Evolutionary conservation across 2,329 filamentous ascomycete species (phyloP).

Genomic region (Alternaria gansuensis): DNA sequence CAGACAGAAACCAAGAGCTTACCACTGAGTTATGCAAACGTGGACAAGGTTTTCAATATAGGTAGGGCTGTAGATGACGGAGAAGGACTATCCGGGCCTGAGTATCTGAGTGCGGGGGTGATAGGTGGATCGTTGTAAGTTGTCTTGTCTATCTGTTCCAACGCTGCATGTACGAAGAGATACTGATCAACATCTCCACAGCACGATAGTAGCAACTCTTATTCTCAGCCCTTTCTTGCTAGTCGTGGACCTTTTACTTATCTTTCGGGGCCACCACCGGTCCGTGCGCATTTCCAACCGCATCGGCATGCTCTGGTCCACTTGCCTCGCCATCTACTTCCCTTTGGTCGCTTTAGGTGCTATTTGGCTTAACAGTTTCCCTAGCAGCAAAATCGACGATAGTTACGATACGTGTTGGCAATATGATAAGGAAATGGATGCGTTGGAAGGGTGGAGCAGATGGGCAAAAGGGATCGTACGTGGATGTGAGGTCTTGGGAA

Average conservation of each 20-base stretch:
- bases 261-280: not conserved
- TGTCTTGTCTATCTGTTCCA: not conserved
- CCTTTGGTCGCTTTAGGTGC: not conserved
- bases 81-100: not conserved
- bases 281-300: conserved; percentile 9
- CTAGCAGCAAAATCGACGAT: not conserved
- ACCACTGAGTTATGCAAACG: conserved; percentile 8
- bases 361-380: conserved; percentile 3
- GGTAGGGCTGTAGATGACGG: not conserved
- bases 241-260: not conserved
- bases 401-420: conserved; percentile 4
- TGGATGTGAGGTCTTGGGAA: not conserved
- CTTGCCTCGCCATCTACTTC: not conserved
- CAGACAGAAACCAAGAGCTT: not conserved
- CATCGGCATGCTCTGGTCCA: not conserved
- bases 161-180: not conserved
- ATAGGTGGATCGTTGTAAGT: not conserved
- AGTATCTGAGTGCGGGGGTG: not conserved
- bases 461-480: not conserved
- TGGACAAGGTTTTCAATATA: not conserved
- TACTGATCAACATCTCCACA: not conserved
- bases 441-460: not conserved
- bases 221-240: not conserved
- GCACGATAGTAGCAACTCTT: not conserved
- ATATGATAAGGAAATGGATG: not conserved